phyloP scores from a whole-genome alignment of 352 stramenopile species.

The Phytophthora chlamydospora region DNA sequence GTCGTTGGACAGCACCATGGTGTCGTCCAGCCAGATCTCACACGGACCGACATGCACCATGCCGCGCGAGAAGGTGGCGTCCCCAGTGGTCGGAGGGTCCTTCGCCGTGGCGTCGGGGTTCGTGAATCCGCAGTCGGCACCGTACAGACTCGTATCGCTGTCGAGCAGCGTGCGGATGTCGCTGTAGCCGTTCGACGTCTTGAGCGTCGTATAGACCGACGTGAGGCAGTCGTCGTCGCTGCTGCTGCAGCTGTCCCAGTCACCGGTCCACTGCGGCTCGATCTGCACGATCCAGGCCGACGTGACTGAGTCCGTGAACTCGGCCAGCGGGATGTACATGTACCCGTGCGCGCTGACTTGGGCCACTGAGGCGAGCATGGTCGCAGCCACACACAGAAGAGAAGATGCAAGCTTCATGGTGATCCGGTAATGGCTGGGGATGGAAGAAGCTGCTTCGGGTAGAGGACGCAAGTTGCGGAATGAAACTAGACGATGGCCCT shows the following conservation, averaged over 20 bases:
- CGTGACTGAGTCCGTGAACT: conserved; percentile 32
- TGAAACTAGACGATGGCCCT: too few species aligned
- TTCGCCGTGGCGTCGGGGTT: conserved; percentile 30
- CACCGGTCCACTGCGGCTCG: conserved; percentile 27
- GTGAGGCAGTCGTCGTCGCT: conserved; percentile 24
- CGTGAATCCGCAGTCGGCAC: conserved; percentile 35
- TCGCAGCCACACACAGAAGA: too few species aligned
- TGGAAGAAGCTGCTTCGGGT: too few species aligned
- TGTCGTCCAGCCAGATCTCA: conserved; percentile 35
- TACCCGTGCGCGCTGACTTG: conserved; percentile 34
- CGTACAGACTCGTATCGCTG: conserved; percentile 33
- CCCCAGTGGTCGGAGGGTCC: conserved; percentile 19
- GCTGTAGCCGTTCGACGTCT: conserved; percentile 19
- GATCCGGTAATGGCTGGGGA: too few species aligned
- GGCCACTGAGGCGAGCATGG: too few species aligned
- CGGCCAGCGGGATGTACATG: conserved; percentile 41
- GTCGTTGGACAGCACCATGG: conserved; percentile 31
- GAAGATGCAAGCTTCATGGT: too few species aligned
- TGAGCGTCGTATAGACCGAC: conserved; percentile 24
- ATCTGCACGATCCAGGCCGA: conserved; percentile 41
- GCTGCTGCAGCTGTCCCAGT: conserved; percentile 33
- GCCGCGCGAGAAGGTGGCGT: conserved; percentile 30
- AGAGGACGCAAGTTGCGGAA: too few species aligned
- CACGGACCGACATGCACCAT: conserved; percentile 32
- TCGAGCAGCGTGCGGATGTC: conserved; percentile 35